Base-by-base conservation (phyloP, 2,329 filamentous ascomycete species). In the Fusarium compactum region DNA sequence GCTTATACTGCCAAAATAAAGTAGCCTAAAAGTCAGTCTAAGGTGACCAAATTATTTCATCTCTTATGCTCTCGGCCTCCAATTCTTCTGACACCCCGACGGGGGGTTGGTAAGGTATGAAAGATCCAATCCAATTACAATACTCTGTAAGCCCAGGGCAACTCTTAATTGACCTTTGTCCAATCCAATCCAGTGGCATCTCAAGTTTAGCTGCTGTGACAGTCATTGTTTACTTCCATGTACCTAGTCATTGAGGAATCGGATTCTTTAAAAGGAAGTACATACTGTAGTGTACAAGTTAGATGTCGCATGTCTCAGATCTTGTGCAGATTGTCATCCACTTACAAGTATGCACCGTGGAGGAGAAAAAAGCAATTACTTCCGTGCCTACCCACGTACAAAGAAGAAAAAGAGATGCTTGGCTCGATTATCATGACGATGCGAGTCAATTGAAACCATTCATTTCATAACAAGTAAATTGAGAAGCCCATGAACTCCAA, bases 151-250 rank as follows among this genome's bases (percentile, higher is more conserved):
- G 51, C 54, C 51, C 46, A 57, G 57, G 51, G 58, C 64, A 59
- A 46, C 44, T 62, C 62, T 55, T 62, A 70, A 55, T 70, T 63
- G 58, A 47, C 48, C 38, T 29, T 41, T 40, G 45, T 56, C 63
- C 62, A 66, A 66, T 66, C 62, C 53, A 59, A 41, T 67, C n/a
- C 22, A 34, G 24, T 45, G 30, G 40, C 47, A 32, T 29, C 41
- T 41, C 32, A 18, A n/a, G 29, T 25, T n/a, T 41, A 24, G 20
- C 10, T 50, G 22, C 22, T 22, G 38, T 22, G n/a, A 20, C 9
- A 30, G 38, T 41, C 24, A 41, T 44, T 54, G 40, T 32, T 62
- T 55, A 51, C 47, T 57, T 44, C 34, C 34, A n/a, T 38, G 51
- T 27, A 34, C 16, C 16, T 34, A 40, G 24, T 18, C 41, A 25